These are phyloP conservation scores for Penicillium sp. DNA, from an alignment of 2,329 filamentous ascomycete genomes.

Conservation along the genomic window DNA sequence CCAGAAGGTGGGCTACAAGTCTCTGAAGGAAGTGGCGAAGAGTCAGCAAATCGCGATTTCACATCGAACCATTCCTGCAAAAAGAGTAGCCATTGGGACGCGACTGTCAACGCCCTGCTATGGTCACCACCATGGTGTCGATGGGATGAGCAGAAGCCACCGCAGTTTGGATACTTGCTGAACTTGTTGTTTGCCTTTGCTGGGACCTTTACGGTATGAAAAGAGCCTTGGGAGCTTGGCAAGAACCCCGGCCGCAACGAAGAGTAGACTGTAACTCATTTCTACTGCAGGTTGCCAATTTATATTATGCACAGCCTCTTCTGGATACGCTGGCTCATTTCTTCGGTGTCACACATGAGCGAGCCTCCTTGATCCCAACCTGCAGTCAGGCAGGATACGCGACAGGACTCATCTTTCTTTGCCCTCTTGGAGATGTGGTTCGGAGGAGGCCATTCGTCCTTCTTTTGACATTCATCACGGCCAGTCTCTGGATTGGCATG, in stretches of 20 bases:
- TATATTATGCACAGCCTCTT: slow-evolving; percentile 80
- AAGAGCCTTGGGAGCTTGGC: too few species aligned
- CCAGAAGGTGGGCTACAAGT: too few species aligned
- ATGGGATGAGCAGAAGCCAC: slow-evolving; percentile 64
- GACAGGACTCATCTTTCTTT: slow-evolving; percentile 67
- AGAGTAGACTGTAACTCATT: background rate
- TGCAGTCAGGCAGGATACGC: slow-evolving; percentile 79
- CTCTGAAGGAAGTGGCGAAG: too few species aligned
- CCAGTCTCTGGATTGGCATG: slow-evolving; percentile 65
- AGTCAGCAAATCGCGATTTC: too few species aligned
- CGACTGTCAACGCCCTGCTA: too few species aligned
- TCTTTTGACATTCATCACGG: slow-evolving; percentile 63
- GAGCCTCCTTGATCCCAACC: slow-evolving; percentile 66
- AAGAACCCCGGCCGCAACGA: too few species aligned
- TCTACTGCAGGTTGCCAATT: slow-evolving; percentile 62
- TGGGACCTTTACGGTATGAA: slow-evolving; percentile 35
- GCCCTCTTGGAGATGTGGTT: slow-evolving; percentile 70
- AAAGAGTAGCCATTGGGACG: too few species aligned
- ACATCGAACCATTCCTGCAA: too few species aligned
- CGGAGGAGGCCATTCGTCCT: slow-evolving; percentile 68
- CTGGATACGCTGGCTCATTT: slow-evolving; percentile 70
- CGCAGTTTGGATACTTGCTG: slow-evolving; percentile 63
- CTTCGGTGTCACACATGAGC: slow-evolving; percentile 68
- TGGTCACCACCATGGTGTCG: slow-evolving; percentile 66
- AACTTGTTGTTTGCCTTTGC: slow-evolving; percentile 66